Percentiles rank a stretch among this genome's conserved stretches.
phyloP scores from a whole-genome alignment of 176 grass and related monocot species.

The Eleusine indica region DNA sequence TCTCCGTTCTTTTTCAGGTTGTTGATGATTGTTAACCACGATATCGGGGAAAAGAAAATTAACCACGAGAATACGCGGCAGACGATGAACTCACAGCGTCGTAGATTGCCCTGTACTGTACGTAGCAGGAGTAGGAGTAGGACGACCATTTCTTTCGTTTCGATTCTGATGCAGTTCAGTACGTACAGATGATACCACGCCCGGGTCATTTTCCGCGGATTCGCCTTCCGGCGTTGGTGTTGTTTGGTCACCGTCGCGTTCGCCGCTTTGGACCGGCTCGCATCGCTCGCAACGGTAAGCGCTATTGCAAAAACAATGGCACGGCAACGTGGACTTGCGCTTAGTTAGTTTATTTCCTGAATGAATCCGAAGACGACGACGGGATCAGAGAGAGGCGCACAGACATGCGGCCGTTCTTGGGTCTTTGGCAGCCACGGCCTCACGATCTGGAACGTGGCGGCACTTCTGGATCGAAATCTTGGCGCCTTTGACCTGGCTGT shows the following conservation, averaged over 20 bases:
- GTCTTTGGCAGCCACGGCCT: neutral
- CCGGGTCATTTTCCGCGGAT: neutral
- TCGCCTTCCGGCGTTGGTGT: neutral
- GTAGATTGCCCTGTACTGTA: no score
- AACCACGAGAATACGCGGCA: neutral
- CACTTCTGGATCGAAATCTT: neutral
- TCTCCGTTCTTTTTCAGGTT: neutral
- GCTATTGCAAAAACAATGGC: neutral
- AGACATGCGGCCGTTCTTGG: neutral
- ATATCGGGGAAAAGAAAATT: no score
- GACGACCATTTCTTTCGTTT: neutral
- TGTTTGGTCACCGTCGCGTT: conserved; percentile 23
- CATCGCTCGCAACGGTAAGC: neutral
- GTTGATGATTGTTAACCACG: no score
- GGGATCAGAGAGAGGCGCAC: neutral
- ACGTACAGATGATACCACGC: neutral
- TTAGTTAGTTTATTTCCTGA: neutral
- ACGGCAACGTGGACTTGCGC: conserved; percentile 21
- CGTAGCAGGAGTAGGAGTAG: no score
- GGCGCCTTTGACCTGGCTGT: conserved; percentile 14
- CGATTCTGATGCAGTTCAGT: neutral
- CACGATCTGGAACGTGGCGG: conserved; percentile 28
- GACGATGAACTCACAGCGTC: neutral
- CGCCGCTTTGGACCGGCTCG: neutral
- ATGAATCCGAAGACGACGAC: neutral